Conservation (phyloP, 1,139 yeast genomes). For the Candida tetrigidarum region DNA sequence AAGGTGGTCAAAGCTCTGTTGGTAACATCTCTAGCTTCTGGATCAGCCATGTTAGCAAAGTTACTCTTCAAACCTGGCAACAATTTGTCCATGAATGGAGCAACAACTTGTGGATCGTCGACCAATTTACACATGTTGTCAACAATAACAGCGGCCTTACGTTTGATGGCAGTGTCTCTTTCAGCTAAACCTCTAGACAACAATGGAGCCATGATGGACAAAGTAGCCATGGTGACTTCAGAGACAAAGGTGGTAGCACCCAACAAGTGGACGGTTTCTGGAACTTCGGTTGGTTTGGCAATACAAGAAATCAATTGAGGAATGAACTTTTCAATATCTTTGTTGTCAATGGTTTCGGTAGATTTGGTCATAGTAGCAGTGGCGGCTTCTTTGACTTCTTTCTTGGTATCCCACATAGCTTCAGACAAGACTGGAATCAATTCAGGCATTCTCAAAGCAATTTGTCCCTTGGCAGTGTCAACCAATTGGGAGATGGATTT, state of each 20-base stretch:
- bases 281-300: constrained; percentile 95
- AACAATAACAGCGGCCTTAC: constrained; percentile 99
- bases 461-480: constrained; percentile 93
- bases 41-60: constrained; percentile 97
- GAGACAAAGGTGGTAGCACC: constrained; percentile 99
- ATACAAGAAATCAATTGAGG: constrained; percentile 97
- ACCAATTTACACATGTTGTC: constrained; percentile 99
- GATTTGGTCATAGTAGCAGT: constrained; percentile 94
- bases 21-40: constrained; percentile 99
- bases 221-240: constrained; percentile 99
- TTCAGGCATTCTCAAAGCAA: constrained; percentile 99
- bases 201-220: constrained; percentile 99
- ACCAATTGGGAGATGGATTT: constrained; percentile 85
- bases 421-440: constrained; percentile 97
- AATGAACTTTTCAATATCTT: constrained; percentile 99
- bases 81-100: constrained; percentile 95
- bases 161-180: constrained; percentile 99
- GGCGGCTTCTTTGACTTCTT: constrained; percentile 97
- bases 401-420: constrained; percentile 99
- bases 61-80: constrained; percentile 96
- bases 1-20: constrained; percentile 96
- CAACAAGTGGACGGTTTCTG: constrained; percentile 97
- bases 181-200: constrained; percentile 99
- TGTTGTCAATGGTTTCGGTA: constrained; percentile 98
- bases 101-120: constrained; percentile 99